These are phyloP conservation scores for Wilhelminamyces savonicus DNA, from an alignment of 805 yeast genomes.

Conservation along the genomic window DNA sequence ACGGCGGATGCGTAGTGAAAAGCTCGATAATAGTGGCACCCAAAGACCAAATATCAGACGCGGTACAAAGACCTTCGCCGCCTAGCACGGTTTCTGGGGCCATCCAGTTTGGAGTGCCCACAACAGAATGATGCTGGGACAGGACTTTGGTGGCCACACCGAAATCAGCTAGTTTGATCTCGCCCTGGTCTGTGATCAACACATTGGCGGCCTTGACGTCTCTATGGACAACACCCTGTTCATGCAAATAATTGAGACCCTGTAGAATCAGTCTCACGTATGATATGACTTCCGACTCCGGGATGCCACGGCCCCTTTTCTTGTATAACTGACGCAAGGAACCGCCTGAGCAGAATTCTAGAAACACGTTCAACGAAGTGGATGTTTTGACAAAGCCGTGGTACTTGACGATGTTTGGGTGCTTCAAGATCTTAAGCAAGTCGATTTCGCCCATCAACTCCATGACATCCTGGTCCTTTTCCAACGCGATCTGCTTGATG, in stretches of 20 bases:
- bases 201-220: slow-evolving; percentile 57
- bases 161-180: slow-evolving; percentile 34
- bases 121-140: slow-evolving; percentile 37
- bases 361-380: slow-evolving; percentile 47
- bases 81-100: slow-evolving; percentile 91
- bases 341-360: slow-evolving; percentile 62
- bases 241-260: slow-evolving; percentile 61
- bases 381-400: slow-evolving; percentile 59
- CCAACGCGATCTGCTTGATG: slow-evolving; percentile 68
- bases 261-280: slow-evolving; percentile 50
- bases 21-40: slow-evolving; percentile 94
- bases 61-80: slow-evolving; percentile 74
- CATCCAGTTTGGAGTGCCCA: slow-evolving; percentile 98
- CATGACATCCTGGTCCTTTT: slow-evolving; percentile 36
- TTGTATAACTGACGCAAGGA: slow-evolving; percentile 52
- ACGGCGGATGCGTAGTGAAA: slow-evolving; percentile 83
- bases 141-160: slow-evolving; percentile 78
- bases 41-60: slow-evolving; percentile 88
- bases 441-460: slow-evolving; percentile 63
- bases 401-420: slow-evolving; percentile 62
- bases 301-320: slow-evolving; percentile 42
- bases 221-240: slow-evolving; percentile 73
- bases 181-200: slow-evolving; percentile 10
- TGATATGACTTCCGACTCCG: slow-evolving; percentile 45
- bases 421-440: slow-evolving; percentile 56